These are phyloP conservation scores for Ormosia emarginata DNA, from an alignment of 306 rosid species.

Conservation along the genomic window DNA sequence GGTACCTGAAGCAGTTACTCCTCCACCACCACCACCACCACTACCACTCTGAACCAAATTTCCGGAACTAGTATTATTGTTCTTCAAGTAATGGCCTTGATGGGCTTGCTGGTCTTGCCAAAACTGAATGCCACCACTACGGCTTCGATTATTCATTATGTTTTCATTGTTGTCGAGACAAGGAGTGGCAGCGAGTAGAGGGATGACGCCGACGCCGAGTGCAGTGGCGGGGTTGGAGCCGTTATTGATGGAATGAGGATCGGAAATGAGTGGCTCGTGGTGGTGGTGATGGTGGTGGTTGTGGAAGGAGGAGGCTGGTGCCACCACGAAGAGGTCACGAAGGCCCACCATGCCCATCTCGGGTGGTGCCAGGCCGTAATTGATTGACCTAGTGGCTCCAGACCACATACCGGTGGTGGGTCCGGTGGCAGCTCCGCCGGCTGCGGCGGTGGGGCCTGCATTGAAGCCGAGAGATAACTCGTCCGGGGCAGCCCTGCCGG, in stretches of 20 bases:
- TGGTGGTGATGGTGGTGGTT: constrained; percentile 27
- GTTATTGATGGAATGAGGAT: constrained; percentile 45
- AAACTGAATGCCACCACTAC: constrained; percentile 68
- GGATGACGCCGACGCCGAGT: constrained; percentile 83
- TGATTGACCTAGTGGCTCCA: constrained; percentile 34
- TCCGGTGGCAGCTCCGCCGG: constrained; percentile 34
- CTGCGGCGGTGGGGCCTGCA: constrained; percentile 56
- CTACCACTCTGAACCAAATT: constrained; percentile 27
- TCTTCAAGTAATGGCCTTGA: constrained; percentile 52
- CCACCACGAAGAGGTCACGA: constrained; percentile 72
- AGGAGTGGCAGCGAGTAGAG: constrained; percentile 59
- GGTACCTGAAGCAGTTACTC: constrained; percentile 30
- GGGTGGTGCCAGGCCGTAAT: constrained; percentile 43
- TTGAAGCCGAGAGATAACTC: constrained; percentile 92
- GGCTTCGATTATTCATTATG: constrained; percentile 12
- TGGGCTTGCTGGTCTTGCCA: constrained; percentile 63
- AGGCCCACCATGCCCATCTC: constrained; percentile 83
- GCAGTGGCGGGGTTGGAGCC: constrained; percentile 67
- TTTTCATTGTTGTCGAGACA: constrained; percentile 33
- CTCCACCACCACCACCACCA: not conserved
- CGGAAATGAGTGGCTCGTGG: constrained; percentile 33
- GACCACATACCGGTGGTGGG: constrained; percentile 50
- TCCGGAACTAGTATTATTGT: constrained; percentile 32
- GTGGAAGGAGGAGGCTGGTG: constrained; percentile 56
- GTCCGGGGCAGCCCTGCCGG: constrained; percentile 43